These are phyloP conservation scores for Chlorella sp. DNA, from an alignment of 139 green algal species.

Conservation along the genomic window DNA sequence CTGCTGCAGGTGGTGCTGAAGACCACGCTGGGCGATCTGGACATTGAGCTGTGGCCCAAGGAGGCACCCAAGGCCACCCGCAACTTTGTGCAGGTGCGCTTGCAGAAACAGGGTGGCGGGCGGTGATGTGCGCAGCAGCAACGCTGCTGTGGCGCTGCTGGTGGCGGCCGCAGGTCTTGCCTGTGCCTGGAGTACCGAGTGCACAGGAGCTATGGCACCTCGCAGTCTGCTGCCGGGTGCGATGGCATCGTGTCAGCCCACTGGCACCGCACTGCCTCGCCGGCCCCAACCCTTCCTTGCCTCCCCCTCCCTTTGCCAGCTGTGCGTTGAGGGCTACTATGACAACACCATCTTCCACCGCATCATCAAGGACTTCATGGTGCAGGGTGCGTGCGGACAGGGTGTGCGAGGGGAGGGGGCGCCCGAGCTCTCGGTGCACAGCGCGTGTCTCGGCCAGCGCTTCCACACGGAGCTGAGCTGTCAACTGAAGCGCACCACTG, in stretches of 20 bases:
- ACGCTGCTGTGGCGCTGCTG: too few species aligned
- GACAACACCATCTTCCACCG: constrained; percentile 91
- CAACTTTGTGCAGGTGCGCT: constrained; percentile 97
- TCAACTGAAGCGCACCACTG: too few species aligned
- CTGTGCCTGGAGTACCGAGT: too few species aligned
- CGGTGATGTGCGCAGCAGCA: too few species aligned
- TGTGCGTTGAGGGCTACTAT: constrained; percentile 97
- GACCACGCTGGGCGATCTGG: constrained; percentile 91
- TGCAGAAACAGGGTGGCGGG: too few species aligned
- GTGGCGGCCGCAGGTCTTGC: too few species aligned
- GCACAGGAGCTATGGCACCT: too few species aligned
- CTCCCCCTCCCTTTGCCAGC: constrained; percentile 75
- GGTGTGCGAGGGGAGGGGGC: too few species aligned
- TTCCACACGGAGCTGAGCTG: background rate
- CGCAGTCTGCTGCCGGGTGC: too few species aligned
- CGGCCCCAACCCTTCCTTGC: background rate
- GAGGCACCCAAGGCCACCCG: constrained; percentile 91
- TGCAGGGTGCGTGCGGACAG: constrained; percentile 70
- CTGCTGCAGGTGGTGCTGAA: constrained; percentile 83
- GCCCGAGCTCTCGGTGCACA: too few species aligned
- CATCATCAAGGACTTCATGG: constrained; percentile 88
- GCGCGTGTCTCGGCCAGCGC: too few species aligned
- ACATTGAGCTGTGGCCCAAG: constrained; percentile 97
- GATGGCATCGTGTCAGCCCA: too few species aligned
- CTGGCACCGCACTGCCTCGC: background rate